Conservation (phyloP, 2,329 filamentous ascomycete genomes). For the Cladophialophora yegresii region DNA sequence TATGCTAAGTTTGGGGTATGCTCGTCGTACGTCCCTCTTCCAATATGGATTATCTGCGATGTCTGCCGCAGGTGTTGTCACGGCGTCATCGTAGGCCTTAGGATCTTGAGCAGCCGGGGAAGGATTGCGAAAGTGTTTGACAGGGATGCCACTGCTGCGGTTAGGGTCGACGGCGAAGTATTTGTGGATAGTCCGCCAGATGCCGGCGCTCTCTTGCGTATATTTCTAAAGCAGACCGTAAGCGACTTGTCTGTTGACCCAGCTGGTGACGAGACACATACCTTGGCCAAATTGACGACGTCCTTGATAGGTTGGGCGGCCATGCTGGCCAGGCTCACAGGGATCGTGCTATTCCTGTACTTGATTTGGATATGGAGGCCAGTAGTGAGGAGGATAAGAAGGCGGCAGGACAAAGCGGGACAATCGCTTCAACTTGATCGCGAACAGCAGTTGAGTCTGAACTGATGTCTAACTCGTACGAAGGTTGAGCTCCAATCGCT, state of each 20-base stretch:
- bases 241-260: background rate
- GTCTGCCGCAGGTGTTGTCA: slow-evolving; percentile 80
- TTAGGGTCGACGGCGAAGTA: slow-evolving; percentile 78
- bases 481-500: background rate
- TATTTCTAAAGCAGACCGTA: slow-evolving; percentile 70
- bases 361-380: background rate
- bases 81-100: slow-evolving; percentile 73
- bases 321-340: slow-evolving; percentile 25
- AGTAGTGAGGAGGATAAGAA: slow-evolving; percentile 2
- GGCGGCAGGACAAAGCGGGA: background rate
- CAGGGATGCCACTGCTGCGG: slow-evolving; percentile 85
- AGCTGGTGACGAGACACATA: slow-evolving; percentile 3
- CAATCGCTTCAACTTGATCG: background rate
- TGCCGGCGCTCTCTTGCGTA: slow-evolving; percentile 81
- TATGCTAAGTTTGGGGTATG: slow-evolving; percentile 77
- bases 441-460: background rate
- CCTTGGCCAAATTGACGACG: slow-evolving; percentile 30
- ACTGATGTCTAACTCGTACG: background rate
- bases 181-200: slow-evolving; percentile 83
- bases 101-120: slow-evolving; percentile 73
- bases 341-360: background rate
- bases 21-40: slow-evolving; percentile 85
- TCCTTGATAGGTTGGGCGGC: slow-evolving; percentile 31
- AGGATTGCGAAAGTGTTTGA: slow-evolving; percentile 92
- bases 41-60: slow-evolving; percentile 93